A percentile compares a stretch with the other conserved stretches of the same genome.
Evolutionary conservation across 345 rosid genomes (phyloP).

Genomic region (Arabidopsis arenosa): DNA sequence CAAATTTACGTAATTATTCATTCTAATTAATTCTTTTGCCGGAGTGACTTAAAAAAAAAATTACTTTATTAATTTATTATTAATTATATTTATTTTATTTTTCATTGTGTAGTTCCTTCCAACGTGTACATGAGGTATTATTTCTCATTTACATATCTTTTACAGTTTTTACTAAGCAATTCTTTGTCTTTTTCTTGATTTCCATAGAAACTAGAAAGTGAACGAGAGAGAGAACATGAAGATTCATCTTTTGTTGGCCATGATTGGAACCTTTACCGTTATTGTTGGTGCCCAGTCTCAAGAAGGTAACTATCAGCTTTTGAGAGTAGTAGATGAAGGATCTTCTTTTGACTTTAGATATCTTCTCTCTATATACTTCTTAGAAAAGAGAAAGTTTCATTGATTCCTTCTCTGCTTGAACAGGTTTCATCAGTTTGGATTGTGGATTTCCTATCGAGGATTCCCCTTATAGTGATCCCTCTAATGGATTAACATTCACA

Average conservation of each 20-base stretch:
- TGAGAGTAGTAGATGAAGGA: too few species aligned
- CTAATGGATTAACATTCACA: conserved; percentile 36
- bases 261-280: conserved; percentile 25
- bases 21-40: too few species aligned
- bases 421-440: conserved; percentile 60
- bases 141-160: too few species aligned
- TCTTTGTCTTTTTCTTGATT: conserved; percentile 3
- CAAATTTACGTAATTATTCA: too few species aligned
- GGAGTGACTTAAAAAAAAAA: too few species aligned
- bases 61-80: too few species aligned
- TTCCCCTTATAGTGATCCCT: conserved; percentile 28
- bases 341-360: background rate
- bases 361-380: too few species aligned
- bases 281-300: conserved; percentile 29
- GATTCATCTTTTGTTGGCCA: conserved; percentile 24
- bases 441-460: conserved; percentile 46
- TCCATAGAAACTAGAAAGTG: background rate
- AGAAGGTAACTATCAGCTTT: conserved; percentile 23
- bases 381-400: too few species aligned
- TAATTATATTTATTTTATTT: too few species aligned
- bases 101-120: too few species aligned
- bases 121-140: too few species aligned
- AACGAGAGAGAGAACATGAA: conserved; percentile 22
- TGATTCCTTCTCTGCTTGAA: background rate
- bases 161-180: background rate